Evolutionary conservation across 495 filamentous ascomycete species (phyloP), one percentile per base, ranked within the genome.

Genomic region (Tuber borchii): DNA sequence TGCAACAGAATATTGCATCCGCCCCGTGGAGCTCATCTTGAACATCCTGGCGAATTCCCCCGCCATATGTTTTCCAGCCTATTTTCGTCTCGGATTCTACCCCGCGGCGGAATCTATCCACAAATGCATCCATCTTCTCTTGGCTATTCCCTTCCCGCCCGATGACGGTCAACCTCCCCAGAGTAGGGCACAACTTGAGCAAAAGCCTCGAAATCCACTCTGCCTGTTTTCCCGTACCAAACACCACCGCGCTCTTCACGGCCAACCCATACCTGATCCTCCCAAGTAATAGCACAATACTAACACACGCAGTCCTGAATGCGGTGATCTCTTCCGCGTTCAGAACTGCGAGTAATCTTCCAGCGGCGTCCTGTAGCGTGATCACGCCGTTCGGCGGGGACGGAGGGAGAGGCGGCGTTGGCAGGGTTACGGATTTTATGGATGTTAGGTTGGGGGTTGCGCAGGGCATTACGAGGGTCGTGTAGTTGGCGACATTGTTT

Each of bases 401-500:
- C 68, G 87, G 83, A 37, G 84, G 84, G 9, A 75, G 72, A 0
- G 82, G 79, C 22, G 80, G 79, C 3, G 83, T 80, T 56, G 72
- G 51, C 44, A 82, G 76, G 48, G 80, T 79, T 3, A 81, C 69
- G 14, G 83, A 80, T 14, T 81, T 82, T 51, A 79, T 70, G 17
- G 72, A 79, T 65, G 77, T 78, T 77, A 79, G 39, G 75, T 78
- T 20, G 81, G 78, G 68, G 84, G 83, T 75, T 83, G 81, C 73
- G 83, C 92, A 92, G 6, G 95, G 95, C 95, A 97, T 99, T 83
- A 97, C 95, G 44, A 98, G 86, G 0, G 92, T 97, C 4, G 92
- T 96, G 65, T 89, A 88, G 51, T 65, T 65, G 56, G 56, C 26
- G 56, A 31, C 26, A 65, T 65, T 65, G n/a, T 65, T 34, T 16